These are phyloP conservation scores for Cyberlindnera amylophila DNA, from an alignment of 805 yeast species.

Conservation along the genomic window DNA sequence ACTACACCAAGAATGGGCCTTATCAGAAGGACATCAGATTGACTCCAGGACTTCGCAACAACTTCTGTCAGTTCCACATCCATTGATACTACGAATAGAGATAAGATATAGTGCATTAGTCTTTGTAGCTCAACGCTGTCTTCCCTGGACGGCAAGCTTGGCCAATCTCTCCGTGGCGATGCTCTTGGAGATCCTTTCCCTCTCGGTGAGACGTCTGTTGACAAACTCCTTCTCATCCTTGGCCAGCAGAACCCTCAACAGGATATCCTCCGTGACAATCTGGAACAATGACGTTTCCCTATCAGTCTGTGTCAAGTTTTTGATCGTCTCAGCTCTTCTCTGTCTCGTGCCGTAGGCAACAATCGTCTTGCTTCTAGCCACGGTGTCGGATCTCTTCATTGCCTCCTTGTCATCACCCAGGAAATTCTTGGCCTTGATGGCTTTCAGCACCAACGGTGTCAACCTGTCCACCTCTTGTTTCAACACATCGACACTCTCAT, in stretches of 20 bases:
- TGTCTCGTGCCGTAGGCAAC: conserved; percentile 66
- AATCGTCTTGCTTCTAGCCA: conserved; percentile 64
- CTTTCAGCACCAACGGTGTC: conserved; percentile 49
- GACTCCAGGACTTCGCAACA: too few species aligned
- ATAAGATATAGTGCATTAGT: too few species aligned
- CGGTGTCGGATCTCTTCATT: conserved; percentile 36
- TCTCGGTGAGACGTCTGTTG: conserved; percentile 51
- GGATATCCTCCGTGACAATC: conserved; percentile 56
- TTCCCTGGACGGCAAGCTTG: conserved; percentile 20
- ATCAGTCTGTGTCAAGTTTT: conserved; percentile 36
- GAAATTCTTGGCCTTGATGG: conserved; percentile 45
- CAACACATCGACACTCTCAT: conserved; percentile 43
- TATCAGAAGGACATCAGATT: too few species aligned
- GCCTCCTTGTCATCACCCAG: conserved; percentile 31
- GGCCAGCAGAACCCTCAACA: conserved; percentile 66
- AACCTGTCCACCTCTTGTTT: conserved; percentile 56
- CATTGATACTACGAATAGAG: too few species aligned
- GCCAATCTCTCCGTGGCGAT: conserved; percentile 32
- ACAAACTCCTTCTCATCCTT: conserved; percentile 61
- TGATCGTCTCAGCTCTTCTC: conserved; percentile 45
- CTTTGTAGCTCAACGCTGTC: background rate
- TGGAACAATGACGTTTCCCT: conserved; percentile 38
- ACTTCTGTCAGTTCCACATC: too few species aligned
- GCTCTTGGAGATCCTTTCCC: conserved; percentile 43
- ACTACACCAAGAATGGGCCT: too few species aligned